phyloP scores from a whole-genome alignment of 805 yeast species.

The Priceomyces castillae region DNA sequence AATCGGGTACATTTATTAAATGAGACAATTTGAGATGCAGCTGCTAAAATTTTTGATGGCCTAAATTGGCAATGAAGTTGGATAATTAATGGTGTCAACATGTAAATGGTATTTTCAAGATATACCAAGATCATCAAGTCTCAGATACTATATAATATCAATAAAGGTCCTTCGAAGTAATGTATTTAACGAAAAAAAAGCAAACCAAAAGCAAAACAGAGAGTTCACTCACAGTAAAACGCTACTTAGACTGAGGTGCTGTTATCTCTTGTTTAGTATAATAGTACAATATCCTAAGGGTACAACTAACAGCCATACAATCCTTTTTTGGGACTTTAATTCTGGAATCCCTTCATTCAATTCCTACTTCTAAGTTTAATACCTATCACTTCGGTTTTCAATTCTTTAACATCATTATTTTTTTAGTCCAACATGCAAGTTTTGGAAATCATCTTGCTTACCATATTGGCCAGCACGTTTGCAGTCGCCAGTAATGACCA shows the following conservation, averaged over 20 bases:
- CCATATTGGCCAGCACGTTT: not conserved
- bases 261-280: not conserved
- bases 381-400: not conserved
- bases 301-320: not conserved
- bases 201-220: not conserved
- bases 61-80: not conserved
- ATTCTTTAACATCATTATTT: not conserved
- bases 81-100: not conserved
- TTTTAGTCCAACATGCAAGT: not conserved
- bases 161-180: no score
- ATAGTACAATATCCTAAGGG: no score
- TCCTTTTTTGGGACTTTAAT: not conserved
- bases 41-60: not conserved
- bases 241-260: not conserved
- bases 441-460: not conserved
- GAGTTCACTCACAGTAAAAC: not conserved
- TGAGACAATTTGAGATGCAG: not conserved
- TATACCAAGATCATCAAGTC: no score
- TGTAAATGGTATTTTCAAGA: not conserved
- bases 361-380: not conserved
- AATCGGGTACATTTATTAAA: conserved; percentile 14
- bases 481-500: not conserved
- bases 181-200: no score
- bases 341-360: not conserved
- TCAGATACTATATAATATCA: no score